phyloP scores from a whole-genome alignment of 306 rosid species.

The Carpinus viminea region DNA sequence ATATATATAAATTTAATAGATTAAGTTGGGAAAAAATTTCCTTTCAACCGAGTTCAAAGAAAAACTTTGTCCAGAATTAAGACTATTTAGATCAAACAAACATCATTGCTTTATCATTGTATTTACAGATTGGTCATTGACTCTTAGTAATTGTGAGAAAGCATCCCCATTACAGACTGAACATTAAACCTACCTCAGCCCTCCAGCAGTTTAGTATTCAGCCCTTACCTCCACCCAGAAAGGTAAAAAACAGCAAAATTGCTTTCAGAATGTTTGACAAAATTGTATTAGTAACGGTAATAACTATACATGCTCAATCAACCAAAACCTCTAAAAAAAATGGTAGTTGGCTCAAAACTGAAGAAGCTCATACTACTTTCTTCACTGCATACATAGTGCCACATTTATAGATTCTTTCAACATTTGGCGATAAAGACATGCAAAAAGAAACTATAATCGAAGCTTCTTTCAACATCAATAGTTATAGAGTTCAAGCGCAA shows the following conservation, averaged over 20 bases:
- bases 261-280: not conserved
- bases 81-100: not conserved
- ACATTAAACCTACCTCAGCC: not conserved
- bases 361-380: too few species aligned
- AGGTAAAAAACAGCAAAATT: not conserved
- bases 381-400: not conserved
- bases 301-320: constrained; percentile 5
- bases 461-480: not conserved
- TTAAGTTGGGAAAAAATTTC: too few species aligned
- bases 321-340: not conserved
- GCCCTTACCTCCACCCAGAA: not conserved
- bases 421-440: constrained; percentile 5
- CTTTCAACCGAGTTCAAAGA: too few species aligned
- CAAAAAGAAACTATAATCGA: not conserved
- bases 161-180: not conserved
- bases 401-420: not conserved
- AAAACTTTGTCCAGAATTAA: too few species aligned
- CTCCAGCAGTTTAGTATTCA: not conserved
- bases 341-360: not conserved
- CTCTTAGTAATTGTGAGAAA: not conserved
- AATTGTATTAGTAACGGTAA: not conserved
- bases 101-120: not conserved
- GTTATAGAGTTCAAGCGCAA: not conserved
- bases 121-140: not conserved
- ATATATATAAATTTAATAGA: too few species aligned